phyloP scores from a whole-genome alignment of 169 alveolate genomes.

The Eimeria praecox region DNA sequence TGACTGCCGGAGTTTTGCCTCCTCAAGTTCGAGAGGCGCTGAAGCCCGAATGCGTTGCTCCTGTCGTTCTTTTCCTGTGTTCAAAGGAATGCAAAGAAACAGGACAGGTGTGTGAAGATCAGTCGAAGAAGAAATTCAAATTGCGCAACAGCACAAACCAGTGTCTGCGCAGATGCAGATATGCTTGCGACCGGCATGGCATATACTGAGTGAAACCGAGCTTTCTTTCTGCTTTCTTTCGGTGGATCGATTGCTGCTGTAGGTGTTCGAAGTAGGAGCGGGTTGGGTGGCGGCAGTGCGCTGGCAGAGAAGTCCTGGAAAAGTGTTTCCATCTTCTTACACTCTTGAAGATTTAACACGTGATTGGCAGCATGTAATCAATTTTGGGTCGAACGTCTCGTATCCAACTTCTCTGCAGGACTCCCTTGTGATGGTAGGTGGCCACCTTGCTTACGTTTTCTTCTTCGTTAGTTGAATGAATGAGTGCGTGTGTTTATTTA shows the following conservation, averaged over 20 bases:
- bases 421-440: conserved; percentile 72
- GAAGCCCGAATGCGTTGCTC: conserved; percentile 92
- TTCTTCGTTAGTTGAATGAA: no score
- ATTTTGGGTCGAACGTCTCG: conserved; percentile 41
- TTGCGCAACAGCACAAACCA: neutral
- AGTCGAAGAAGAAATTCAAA: no score
- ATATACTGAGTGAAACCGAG: no score
- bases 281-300: conserved; percentile 90
- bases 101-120: conserved; percentile 60
- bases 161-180: no score
- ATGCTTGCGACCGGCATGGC: no score
- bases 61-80: conserved; percentile 90
- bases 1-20: conserved; percentile 85
- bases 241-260: conserved; percentile 25
- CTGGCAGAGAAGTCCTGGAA: conserved; percentile 86
- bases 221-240: neutral
- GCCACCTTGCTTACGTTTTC: no score
- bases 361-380: conserved; percentile 58
- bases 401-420: conserved; percentile 79
- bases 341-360: conserved; percentile 66
- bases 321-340: conserved; percentile 34
- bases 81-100: conserved; percentile 87
- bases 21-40: conserved; percentile 88
- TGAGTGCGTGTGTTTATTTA: no score
- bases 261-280: conserved; percentile 90